Base-by-base conservation (phyloP, 2,329 filamentous ascomycete species). In the Lecanicillium sp. region DNA sequence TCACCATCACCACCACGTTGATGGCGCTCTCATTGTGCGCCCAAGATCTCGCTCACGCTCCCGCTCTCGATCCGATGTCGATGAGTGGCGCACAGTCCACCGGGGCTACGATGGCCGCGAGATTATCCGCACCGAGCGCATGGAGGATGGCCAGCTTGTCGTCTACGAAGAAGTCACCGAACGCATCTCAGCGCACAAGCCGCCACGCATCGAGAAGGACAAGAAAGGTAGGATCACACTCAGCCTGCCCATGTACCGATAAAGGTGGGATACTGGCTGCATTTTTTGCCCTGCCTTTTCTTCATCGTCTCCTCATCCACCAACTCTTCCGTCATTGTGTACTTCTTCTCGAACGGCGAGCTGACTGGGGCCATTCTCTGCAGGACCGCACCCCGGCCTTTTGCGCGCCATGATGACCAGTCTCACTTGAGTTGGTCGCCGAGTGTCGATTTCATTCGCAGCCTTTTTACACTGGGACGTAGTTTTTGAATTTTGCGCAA, bases 171-270 rank as follows among this genome's bases (percentile, higher is more conserved):
- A 80, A 49, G 58, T 68, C 51, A 60, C 79, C 47, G 74, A 79
- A 59, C 67, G 62, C 52, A 58, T 76, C 37, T 66, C 72, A 47
- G 70, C 73, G 51, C 64, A 64, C 54, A 72, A 66, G 57, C 75
- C 75, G 39, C 68, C 84, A 46, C 72, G 83, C 51, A 79, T 95
- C 53, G 84, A 87, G 66, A 87, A 84, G 71, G 87, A 96, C 67
- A 83, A 83, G 72, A 92, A 86, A 88, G 88, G 89, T 94, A 92
- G 82, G 84, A 81, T 92, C 79, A 78, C 81, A 71, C 80, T 89
- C 68, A 85, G 84, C 69, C 76, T 86, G 63, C 84, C 84, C 56
- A 79, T 80, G 67, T 74, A 79, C 63, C 76, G 69, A 64, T 73
- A 64, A 71, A 71, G 67, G 68, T 72, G 65, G 59, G 70, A 60